Evolutionary conservation across 2,329 filamentous ascomycete genomes (phyloP).

Genomic region (Dothiorella sarmentorum): DNA sequence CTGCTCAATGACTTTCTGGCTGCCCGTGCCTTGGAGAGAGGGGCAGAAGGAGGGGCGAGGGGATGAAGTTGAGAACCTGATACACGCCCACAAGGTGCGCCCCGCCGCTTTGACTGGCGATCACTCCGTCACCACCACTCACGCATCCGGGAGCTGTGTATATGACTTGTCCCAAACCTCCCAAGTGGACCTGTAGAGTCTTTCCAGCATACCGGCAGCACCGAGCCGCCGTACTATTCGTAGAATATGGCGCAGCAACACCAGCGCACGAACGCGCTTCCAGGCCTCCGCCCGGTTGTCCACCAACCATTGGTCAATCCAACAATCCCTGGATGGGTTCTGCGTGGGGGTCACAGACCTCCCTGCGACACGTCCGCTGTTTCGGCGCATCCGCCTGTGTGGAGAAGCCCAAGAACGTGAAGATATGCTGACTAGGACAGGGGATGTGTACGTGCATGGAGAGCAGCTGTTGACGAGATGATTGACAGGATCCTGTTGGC

Average conservation of each 20-base stretch:
- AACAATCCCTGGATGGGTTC: neutral
- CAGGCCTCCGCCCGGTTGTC: slow-evolving; percentile 3
- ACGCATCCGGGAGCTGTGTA: slow-evolving; percentile 12
- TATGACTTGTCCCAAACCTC: slow-evolving; percentile 15
- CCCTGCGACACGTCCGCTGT: neutral
- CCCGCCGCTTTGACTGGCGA: slow-evolving; percentile 16
- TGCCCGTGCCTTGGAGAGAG: slow-evolving; percentile 11
- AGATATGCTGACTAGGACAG: slow-evolving; percentile 14
- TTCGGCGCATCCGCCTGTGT: slow-evolving; percentile 14
- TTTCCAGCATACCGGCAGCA: slow-evolving; percentile 13
- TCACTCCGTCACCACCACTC: slow-evolving; percentile 17
- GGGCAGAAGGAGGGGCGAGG: slow-evolving; percentile 12
- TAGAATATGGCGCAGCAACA: slow-evolving; percentile 5
- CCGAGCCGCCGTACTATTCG: slow-evolving; percentile 13
- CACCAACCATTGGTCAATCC: slow-evolving; percentile 8
- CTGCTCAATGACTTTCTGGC: slow-evolving; percentile 14
- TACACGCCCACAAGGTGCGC: slow-evolving; percentile 11
- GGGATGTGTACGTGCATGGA: neutral
- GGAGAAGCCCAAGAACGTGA: slow-evolving; percentile 14
- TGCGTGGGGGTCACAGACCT: slow-evolving; percentile 14
- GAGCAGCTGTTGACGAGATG: slow-evolving; percentile 10
- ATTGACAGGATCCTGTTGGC: slow-evolving; percentile 11
- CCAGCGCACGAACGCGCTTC: slow-evolving; percentile 4
- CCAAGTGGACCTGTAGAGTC: slow-evolving; percentile 9
- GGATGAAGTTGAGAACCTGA: slow-evolving; percentile 13